These are phyloP conservation scores for Fragilaria crotonensis DNA, from an alignment of 108 stramenopile genomes.

Conservation along the genomic window DNA sequence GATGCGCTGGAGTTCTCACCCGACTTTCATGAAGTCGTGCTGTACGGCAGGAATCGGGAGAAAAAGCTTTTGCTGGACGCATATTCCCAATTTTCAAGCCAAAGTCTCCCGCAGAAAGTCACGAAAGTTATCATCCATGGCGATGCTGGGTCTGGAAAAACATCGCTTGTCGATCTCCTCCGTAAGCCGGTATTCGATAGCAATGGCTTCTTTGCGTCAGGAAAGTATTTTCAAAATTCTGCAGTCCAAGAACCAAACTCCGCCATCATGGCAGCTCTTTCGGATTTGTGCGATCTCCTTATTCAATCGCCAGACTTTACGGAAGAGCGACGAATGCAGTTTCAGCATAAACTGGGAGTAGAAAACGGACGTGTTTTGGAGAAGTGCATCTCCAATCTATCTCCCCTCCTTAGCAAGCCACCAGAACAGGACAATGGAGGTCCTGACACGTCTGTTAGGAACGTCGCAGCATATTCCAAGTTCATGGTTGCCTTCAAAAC, in stretches of 20 bases:
- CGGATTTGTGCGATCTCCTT: neutral
- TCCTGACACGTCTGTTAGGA: neutral
- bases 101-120: neutral
- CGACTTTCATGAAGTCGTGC: neutral
- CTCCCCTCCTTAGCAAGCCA: neutral
- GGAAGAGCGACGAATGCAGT: neutral
- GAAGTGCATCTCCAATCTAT: neutral
- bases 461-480: neutral
- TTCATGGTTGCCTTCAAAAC: neutral
- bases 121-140: neutral
- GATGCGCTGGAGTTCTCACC: neutral
- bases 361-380: neutral
- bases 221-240: neutral
- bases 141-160: neutral
- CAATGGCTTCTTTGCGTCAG: neutral
- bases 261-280: neutral
- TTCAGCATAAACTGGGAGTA: neutral
- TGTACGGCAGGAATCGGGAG: neutral
- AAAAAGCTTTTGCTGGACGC: neutral
- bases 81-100: neutral
- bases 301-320: neutral
- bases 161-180: neutral
- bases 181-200: neutral
- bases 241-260: neutral
- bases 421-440: neutral